Conservation (phyloP, 1,284 basidiomycete genomes). For the Ustilago loliicola region DNA sequence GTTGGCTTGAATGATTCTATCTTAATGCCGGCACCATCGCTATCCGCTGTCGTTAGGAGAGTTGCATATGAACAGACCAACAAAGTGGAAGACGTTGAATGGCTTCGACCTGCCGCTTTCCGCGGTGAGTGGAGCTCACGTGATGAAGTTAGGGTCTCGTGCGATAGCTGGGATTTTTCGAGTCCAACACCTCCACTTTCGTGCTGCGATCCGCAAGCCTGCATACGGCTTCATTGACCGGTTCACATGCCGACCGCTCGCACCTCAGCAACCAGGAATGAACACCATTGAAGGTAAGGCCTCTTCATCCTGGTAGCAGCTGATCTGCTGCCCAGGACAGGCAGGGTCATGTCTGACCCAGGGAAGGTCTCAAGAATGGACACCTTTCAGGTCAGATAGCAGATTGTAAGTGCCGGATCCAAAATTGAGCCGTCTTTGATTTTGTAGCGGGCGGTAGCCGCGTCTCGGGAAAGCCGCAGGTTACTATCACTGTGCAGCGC, state of each 20-base stretch:
- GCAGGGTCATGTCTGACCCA: background rate
- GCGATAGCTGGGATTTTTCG: slow-evolving; percentile 14
- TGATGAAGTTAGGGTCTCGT: slow-evolving; percentile 20
- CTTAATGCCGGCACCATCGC: no score
- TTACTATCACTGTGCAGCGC: slow-evolving; percentile 15
- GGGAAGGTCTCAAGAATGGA: background rate
- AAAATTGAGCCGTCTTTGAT: background rate
- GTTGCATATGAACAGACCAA: background rate
- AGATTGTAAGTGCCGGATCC: background rate
- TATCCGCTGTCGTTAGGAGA: no score
- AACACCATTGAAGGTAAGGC: no score
- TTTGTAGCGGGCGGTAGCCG: background rate
- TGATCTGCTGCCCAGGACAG: no score
- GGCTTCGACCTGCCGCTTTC: slow-evolving; percentile 6
- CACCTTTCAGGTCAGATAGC: slow-evolving; percentile 11
- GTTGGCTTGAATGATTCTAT: no score
- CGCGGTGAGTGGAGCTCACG: slow-evolving; percentile 22
- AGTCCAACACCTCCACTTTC: slow-evolving; percentile 41
- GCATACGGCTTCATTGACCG: slow-evolving; percentile 1
- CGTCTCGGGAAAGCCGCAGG: slow-evolving; percentile 11
- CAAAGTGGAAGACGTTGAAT: background rate
- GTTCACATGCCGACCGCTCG: background rate
- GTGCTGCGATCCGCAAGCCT: background rate
- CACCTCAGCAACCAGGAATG: background rate
- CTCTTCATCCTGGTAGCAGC: no score